Evolutionary conservation across 805 yeast species (phyloP).

Genomic region (Metschnikowia henanensis): DNA sequence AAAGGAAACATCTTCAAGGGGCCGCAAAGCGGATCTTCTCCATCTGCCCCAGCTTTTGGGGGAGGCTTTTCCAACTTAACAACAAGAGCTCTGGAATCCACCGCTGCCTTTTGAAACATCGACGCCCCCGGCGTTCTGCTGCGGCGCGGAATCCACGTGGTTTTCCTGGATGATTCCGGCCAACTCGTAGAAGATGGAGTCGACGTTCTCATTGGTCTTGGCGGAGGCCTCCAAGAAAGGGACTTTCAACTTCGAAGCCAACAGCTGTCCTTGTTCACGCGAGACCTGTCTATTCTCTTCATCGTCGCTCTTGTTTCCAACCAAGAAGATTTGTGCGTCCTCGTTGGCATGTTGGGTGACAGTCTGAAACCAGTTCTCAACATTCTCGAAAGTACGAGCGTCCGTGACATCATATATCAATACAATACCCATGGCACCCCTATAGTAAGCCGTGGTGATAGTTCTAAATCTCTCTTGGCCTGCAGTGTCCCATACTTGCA

Average conservation of each 20-base stretch:
- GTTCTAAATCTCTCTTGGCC: conserved; percentile 97
- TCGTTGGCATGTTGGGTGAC: conserved; percentile 97
- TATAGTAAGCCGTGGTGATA: conserved; percentile 87
- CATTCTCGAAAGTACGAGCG: conserved; percentile 88
- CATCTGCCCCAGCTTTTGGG: too few relatives aligned
- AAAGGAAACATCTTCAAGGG: too few relatives aligned
- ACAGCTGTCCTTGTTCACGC: conserved; percentile 84
- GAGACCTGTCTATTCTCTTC: conserved; percentile 83
- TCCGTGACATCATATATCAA: conserved; percentile 84
- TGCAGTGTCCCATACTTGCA: conserved; percentile 97
- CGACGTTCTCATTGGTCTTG: conserved; percentile 89
- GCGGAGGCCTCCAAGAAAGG: conserved; percentile 98
- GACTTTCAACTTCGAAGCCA: conserved; percentile 83
- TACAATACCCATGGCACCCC: conserved; percentile 88
- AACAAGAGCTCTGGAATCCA: conserved; percentile 37
- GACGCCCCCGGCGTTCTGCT: conserved; percentile 29
- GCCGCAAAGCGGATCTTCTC: too few relatives aligned
- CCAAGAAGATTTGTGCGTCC: conserved; percentile 90
- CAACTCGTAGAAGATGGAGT: conserved; percentile 84
- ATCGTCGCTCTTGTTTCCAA: conserved; percentile 96
- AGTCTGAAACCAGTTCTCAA: conserved; percentile 93
- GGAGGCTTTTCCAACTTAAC: conserved; percentile 29
- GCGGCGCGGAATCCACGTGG: conserved; percentile 47
- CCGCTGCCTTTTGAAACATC: conserved; percentile 36
- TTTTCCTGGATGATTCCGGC: conserved; percentile 86